A percentile compares a stretch with the other conserved stretches of the same genome.
phyloP scores from a whole-genome alignment of 805 yeast genomes.

The Kluyveromyces starmeri region DNA sequence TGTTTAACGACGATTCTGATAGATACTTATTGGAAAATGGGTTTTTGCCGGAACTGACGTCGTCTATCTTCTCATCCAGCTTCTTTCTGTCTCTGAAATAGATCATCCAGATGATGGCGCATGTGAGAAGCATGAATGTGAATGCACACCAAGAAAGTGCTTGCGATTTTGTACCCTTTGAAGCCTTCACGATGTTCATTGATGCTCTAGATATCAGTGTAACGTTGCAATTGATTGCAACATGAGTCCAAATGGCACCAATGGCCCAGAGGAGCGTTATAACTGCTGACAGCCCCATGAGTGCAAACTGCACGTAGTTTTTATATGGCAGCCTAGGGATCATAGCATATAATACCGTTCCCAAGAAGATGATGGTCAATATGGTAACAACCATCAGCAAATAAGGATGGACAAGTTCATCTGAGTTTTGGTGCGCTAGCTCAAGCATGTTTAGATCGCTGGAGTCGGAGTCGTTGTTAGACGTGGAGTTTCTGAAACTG shows the following conservation, averaged over 20 bases:
- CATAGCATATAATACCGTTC: constrained; percentile 35
- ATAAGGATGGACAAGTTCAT: constrained; percentile 44
- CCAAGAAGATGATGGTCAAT: constrained; percentile 34
- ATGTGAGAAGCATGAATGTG: constrained; percentile 36
- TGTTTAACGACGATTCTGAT: constrained; percentile 8
- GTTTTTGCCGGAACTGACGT: constrained; percentile 2
- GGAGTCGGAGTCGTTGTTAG: constrained; percentile 19
- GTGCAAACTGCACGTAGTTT: constrained; percentile 19
- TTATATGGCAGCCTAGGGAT: constrained; percentile 44
- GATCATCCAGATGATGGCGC: constrained; percentile 31
- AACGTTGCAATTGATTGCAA: constrained; percentile 40
- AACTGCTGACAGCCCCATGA: constrained; percentile 28
- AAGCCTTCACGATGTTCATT: constrained; percentile 38
- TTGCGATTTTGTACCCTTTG: constrained; percentile 42
- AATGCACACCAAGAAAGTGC: constrained; percentile 57
- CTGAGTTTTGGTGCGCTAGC: constrained; percentile 38
- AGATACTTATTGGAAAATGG: constrained; percentile 4
- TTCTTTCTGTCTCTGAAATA: constrained; percentile 29
- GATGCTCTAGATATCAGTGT: constrained; percentile 41
- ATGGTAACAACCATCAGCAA: constrained; percentile 42
- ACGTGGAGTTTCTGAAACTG: constrained; percentile 17
- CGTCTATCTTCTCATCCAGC: constrained; percentile 17
- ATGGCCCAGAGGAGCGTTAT: constrained; percentile 49
- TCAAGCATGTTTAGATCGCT: constrained; percentile 36
- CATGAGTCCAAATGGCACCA: constrained; percentile 56